Conservation (phyloP, 2,329 filamentous ascomycete genomes). For the Fragosphaeria purpurea region DNA sequence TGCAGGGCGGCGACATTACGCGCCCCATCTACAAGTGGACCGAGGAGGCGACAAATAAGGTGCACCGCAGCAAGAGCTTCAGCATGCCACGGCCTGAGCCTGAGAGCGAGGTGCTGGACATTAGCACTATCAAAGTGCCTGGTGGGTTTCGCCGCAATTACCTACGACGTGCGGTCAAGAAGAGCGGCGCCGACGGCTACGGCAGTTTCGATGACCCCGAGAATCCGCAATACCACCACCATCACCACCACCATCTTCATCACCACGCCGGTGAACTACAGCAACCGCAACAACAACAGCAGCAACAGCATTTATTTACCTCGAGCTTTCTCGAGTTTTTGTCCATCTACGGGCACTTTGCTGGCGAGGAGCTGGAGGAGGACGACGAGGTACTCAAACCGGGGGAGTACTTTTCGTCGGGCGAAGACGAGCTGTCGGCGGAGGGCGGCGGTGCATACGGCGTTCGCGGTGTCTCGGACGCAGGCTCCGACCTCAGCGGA, state of each 20-base stretch:
- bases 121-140: conserved; percentile 82
- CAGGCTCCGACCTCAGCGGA: conserved; percentile 41
- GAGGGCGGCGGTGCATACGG: conserved; percentile 14
- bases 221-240: conserved; percentile 22
- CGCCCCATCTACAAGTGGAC: conserved; percentile 95
- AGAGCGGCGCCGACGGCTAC: conserved; percentile 29
- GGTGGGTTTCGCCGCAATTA: conserved; percentile 91
- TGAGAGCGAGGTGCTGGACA: conserved; percentile 71
- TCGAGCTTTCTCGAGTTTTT: conserved; percentile 94
- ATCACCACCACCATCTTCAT: neutral
- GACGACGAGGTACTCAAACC: conserved; percentile 83
- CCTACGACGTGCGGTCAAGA: conserved; percentile 60
- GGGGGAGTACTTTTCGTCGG: conserved; percentile 85
- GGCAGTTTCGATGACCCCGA: conserved; percentile 21
- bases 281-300: conserved; percentile 18
- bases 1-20: conserved; percentile 92
- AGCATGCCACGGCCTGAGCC: conserved; percentile 66
- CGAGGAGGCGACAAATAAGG: conserved; percentile 66
- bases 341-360: conserved; percentile 92
- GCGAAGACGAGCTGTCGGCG: conserved; percentile 36
- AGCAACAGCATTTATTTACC: conserved; percentile 61
- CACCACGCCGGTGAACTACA: neutral
- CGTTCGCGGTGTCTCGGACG: conserved; percentile 30
- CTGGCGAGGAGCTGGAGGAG: conserved; percentile 91
- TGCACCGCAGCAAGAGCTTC: conserved; percentile 82